Conservation (phyloP, 2,329 filamentous ascomycete species). For the Neonectria hederae region DNA sequence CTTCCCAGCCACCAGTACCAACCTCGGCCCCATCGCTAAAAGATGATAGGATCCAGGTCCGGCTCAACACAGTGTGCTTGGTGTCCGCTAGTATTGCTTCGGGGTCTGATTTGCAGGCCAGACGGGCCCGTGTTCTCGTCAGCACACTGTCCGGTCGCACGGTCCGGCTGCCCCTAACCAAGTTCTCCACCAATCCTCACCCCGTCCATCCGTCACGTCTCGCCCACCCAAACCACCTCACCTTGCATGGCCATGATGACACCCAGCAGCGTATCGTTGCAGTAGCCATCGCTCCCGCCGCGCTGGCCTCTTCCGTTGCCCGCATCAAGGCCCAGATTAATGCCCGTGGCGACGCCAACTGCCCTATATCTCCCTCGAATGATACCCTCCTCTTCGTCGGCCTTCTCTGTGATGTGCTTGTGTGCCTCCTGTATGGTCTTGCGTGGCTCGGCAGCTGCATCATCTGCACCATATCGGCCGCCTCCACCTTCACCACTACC, state of each 20-base stretch:
- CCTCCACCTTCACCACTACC: constrained; percentile 14
- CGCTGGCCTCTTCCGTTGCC: background rate
- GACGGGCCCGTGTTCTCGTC: background rate
- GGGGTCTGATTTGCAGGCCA: constrained; percentile 1
- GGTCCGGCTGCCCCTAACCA: constrained; percentile 21
- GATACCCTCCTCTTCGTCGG: constrained; percentile 4
- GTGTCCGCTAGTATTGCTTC: background rate
- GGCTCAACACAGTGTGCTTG: constrained; percentile 19
- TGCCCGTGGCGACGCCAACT: constrained; percentile 5
- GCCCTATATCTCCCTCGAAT: constrained; percentile 5
- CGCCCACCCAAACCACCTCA: constrained; percentile 35
- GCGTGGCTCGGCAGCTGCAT: constrained; percentile 20
- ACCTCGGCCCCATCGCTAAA: constrained; percentile 18
- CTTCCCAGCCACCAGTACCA: constrained; percentile 28
- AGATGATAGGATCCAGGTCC: constrained; percentile 8
- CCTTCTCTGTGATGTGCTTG: constrained; percentile 6
- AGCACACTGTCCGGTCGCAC: constrained; percentile 30
- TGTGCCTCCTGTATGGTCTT: constrained; percentile 6
- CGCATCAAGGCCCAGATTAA: constrained; percentile 4
- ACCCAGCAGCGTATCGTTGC: constrained; percentile 37
- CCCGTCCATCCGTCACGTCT: constrained; percentile 20
- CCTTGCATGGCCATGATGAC: constrained; percentile 36
- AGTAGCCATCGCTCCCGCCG: constrained; percentile 32
- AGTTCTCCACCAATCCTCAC: constrained; percentile 2
- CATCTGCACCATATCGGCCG: constrained; percentile 11